These are phyloP conservation scores for Avena insularis DNA, from an alignment of 176 grass and related monocot genomes.

Conservation along the genomic window DNA sequence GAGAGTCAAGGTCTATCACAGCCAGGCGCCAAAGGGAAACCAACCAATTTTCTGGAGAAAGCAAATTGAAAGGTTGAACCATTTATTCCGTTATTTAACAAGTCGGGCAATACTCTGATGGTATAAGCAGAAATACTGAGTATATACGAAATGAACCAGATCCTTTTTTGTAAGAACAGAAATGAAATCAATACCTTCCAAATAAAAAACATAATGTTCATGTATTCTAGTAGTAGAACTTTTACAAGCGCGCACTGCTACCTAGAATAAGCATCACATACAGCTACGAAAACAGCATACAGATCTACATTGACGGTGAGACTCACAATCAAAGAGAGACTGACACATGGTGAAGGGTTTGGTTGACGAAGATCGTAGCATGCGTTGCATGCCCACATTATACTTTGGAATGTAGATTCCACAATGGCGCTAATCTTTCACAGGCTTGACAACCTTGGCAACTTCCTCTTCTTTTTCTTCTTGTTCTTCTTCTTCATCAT, in stretches of 20 bases:
- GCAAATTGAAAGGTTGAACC: neutral
- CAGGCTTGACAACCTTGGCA: conserved; percentile 24
- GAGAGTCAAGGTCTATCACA: neutral
- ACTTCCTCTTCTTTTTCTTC: conserved; percentile 2
- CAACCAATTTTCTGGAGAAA: neutral
- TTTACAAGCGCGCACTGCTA: conserved; percentile 36
- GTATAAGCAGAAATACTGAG: neutral
- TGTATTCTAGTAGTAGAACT: conserved; percentile 24
- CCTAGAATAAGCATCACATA: conserved; percentile 25
- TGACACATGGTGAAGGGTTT: neutral
- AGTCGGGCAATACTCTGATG: neutral
- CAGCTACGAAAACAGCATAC: conserved; percentile 32
- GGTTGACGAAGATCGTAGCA: neutral
- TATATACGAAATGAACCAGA: neutral
- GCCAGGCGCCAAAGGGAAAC: neutral
- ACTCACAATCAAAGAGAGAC: conserved; percentile 27
- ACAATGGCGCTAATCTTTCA: conserved; percentile 40
- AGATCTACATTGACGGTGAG: conserved; percentile 32
- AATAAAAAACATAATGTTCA: neutral
- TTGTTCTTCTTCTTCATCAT: conserved; percentile 28
- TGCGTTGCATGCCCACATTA: conserved; percentile 15
- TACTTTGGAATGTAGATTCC: conserved; percentile 14
- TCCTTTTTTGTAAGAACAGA: neutral
- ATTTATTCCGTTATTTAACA: neutral
- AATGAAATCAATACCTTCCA: conserved; percentile 26